Conservation (phyloP, 352 stramenopile genomes). For the Globisporangium solare region DNA sequence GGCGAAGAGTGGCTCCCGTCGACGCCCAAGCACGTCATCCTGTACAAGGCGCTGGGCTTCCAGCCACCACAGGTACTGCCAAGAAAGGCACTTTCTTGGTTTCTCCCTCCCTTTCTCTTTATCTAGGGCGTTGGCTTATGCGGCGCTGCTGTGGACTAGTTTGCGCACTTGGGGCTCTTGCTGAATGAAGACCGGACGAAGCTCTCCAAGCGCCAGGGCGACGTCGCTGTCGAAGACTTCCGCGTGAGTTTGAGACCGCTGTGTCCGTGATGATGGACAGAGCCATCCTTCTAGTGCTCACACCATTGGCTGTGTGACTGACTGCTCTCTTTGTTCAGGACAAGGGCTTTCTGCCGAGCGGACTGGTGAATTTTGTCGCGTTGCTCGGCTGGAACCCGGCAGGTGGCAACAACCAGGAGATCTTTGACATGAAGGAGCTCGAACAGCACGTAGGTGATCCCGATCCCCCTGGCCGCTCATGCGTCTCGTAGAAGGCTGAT, state of each 20-base stretch:
- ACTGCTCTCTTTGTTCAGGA: constrained; percentile 35
- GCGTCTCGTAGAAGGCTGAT: no score
- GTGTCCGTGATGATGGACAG: no score
- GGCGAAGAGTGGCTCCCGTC: constrained; percentile 94
- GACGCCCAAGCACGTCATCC: constrained; percentile 87
- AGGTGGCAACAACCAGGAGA: constrained; percentile 95
- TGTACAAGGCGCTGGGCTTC: constrained; percentile 89
- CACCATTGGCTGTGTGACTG: no score
- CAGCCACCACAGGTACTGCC: constrained; percentile 42
- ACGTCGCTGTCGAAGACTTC: constrained; percentile 97
- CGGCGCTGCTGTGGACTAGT: constrained; percentile 31
- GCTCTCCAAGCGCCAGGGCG: constrained; percentile 97
- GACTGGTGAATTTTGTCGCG: constrained; percentile 97
- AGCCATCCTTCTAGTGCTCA: no score
- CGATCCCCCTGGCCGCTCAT: no score
- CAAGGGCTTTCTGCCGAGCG: constrained; percentile 94
- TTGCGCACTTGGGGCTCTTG: constrained; percentile 90
- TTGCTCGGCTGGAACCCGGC: constrained; percentile 96
- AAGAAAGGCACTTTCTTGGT: background rate
- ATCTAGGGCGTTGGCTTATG: background rate
- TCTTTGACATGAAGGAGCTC: constrained; percentile 94
- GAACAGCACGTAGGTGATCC: constrained; percentile 35
- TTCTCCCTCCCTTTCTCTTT: background rate
- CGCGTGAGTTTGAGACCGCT: constrained; percentile 35
- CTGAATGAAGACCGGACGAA: constrained; percentile 98